These are phyloP conservation scores for Emmonsia crescens DNA, from an alignment of 2,329 filamentous ascomycete species.

Conservation along the genomic window DNA sequence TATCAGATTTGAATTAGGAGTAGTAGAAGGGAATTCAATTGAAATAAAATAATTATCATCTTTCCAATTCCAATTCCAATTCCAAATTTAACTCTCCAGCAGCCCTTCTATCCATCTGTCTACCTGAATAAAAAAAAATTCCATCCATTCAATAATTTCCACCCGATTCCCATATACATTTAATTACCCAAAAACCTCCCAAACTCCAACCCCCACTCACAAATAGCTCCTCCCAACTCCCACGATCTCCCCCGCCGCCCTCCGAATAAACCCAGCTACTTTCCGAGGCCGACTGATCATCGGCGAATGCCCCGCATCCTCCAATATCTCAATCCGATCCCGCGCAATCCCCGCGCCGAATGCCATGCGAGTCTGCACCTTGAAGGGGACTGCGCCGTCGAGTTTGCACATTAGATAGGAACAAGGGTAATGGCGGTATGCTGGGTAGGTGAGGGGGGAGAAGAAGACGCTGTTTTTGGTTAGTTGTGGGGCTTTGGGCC, in stretches of 20 bases:
- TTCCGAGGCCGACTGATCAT: constrained; percentile 7
- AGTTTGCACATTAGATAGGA: constrained; percentile 9
- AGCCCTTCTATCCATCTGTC: too few relatives aligned
- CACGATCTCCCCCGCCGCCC: constrained; percentile 3
- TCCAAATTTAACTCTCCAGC: too few relatives aligned
- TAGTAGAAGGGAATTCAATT: too few relatives aligned
- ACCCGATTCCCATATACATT: background rate
- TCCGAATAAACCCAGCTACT: constrained; percentile 6
- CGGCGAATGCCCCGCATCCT: constrained; percentile 7
- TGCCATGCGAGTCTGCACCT: constrained; percentile 7
- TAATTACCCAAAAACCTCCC: background rate
- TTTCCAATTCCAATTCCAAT: too few relatives aligned
- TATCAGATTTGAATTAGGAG: too few relatives aligned
- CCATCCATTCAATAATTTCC: background rate
- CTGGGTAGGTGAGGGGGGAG: constrained; percentile 9
- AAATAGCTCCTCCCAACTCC: background rate
- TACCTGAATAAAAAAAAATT: too few relatives aligned
- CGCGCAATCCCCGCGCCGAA: constrained; percentile 4
- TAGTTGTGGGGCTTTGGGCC: background rate
- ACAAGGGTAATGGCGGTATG: constrained; percentile 9
- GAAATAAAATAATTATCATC: too few relatives aligned
- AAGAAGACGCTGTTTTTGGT: constrained; percentile 5
- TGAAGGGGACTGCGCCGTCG: constrained; percentile 5
- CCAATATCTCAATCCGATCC: background rate
- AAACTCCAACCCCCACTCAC: background rate